Conservation (phyloP, 805 yeast genomes). For the Metahyphopichia silvanorum region DNA sequence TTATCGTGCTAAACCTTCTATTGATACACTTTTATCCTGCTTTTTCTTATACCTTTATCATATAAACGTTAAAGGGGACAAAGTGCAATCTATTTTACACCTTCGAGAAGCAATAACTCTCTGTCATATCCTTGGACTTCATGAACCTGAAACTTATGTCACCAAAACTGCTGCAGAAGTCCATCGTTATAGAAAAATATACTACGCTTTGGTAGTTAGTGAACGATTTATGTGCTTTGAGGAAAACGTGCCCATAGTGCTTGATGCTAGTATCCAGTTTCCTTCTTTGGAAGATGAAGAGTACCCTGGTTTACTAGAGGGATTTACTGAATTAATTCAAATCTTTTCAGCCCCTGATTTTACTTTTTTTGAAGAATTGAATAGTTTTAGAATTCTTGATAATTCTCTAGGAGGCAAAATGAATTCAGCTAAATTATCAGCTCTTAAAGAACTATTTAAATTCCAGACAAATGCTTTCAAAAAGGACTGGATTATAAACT, state of each 20-base stretch:
- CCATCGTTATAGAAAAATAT: conserved; percentile 35
- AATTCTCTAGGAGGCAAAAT: too few species aligned
- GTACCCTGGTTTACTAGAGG: conserved; percentile 27
- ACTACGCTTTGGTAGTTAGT: conserved; percentile 33
- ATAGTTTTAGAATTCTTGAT: not conserved
- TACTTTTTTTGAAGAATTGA: conserved; percentile 27
- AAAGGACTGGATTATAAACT: not conserved
- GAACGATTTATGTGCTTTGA: conserved; percentile 39
- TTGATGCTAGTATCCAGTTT: conserved; percentile 33
- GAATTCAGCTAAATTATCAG: not conserved
- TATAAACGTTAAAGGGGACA: conserved; percentile 25
- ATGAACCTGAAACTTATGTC: conserved; percentile 23
- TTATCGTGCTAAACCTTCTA: conserved; percentile 19
- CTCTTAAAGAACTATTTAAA: not conserved
- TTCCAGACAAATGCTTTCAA: not conserved
- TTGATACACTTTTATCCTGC: conserved; percentile 32
- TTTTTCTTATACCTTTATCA: conserved; percentile 35
- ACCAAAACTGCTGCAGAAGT: conserved; percentile 27
- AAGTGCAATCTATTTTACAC: conserved; percentile 27
- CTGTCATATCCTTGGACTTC: conserved; percentile 35
- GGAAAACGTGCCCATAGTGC: conserved; percentile 32
- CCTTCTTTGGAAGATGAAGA: conserved; percentile 36
- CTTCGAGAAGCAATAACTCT: conserved; percentile 37
- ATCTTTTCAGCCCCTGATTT: conserved; percentile 38
- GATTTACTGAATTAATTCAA: conserved; percentile 33